Evolutionary conservation across 495 filamentous ascomycete species (phyloP).

Genomic region (Staphylotrichum tortipilum): DNA sequence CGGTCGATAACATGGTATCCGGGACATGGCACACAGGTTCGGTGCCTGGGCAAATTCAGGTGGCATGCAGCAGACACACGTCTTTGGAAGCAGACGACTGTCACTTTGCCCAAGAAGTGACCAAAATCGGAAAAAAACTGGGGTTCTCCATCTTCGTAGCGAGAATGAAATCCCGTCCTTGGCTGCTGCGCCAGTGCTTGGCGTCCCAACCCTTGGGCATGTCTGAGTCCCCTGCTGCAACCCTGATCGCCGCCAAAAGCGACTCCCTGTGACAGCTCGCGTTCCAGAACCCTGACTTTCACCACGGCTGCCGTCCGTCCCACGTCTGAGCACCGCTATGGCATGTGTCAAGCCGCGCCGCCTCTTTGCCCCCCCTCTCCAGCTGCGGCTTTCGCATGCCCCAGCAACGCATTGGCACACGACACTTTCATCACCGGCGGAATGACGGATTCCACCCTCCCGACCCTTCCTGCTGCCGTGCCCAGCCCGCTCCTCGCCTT

Average conservation of each 20-base stretch:
- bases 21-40: too few species aligned
- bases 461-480: slow-evolving; percentile 6
- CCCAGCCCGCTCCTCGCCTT: too few species aligned
- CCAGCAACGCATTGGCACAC: not conserved
- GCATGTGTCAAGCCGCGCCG: slow-evolving; percentile 15
- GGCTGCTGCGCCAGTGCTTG: too few species aligned
- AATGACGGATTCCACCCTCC: slow-evolving; percentile 15
- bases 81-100: too few species aligned
- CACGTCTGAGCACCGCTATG: slow-evolving; percentile 23
- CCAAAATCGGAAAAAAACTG: too few species aligned
- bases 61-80: too few species aligned
- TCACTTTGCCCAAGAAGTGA: too few species aligned
- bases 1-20: too few species aligned
- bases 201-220: not conserved
- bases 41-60: too few species aligned
- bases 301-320: slow-evolving; percentile 16
- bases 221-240: slow-evolving; percentile 5
- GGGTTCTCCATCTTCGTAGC: too few species aligned
- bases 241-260: slow-evolving; percentile 22
- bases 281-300: slow-evolving; percentile 24
- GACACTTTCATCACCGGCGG: not conserved
- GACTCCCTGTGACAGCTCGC: slow-evolving; percentile 21
- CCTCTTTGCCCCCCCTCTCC: slow-evolving; percentile 6
- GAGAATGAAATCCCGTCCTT: not conserved
- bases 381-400: not conserved